phyloP scores from a whole-genome alignment of 139 green algal genomes.

The Micromonas pusilla region DNA sequence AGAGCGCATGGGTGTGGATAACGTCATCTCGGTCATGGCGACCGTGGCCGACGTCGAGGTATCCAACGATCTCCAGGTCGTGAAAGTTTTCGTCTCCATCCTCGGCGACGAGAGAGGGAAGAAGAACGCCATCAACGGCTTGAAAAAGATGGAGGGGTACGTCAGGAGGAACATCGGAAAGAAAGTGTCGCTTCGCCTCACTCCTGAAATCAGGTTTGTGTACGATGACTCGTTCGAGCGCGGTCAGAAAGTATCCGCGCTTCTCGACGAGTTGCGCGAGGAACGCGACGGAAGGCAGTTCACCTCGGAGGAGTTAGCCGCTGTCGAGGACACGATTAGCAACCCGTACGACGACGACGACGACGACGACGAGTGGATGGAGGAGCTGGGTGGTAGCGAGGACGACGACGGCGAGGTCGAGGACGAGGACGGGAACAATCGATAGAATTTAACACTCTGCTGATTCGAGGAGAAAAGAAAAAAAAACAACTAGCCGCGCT shows the following conservation, averaged over 20 bases:
- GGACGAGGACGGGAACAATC: background rate
- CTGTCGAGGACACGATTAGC: constrained; percentile 14
- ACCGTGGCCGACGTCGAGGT: constrained; percentile 70
- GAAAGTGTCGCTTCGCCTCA: constrained; percentile 64
- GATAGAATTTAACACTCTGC: background rate
- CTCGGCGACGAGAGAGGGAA: constrained; percentile 57
- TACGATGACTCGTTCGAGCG: constrained; percentile 65
- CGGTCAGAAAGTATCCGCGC: constrained; percentile 15
- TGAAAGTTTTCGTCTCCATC: constrained; percentile 69
- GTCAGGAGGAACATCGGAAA: constrained; percentile 67
- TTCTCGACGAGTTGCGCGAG: background rate
- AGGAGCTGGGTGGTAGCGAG: constrained; percentile 1
- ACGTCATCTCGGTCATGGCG: constrained; percentile 62
- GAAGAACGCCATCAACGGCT: constrained; percentile 58
- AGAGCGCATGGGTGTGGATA: constrained; percentile 47
- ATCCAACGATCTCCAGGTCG: constrained; percentile 41
- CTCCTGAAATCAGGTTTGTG: constrained; percentile 81
- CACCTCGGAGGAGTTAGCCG: background rate
- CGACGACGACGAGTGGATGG: constrained; percentile 10
- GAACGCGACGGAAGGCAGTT: background rate
- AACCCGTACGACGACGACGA: background rate
- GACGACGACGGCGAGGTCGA: constrained; percentile 1
- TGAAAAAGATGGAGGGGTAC: constrained; percentile 61
- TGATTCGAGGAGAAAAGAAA: background rate
- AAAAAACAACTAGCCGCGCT: too few species aligned